Base-by-base conservation (phyloP, 2,329 filamentous ascomycete genomes). In the Ophiostoma tasmaniense region DNA sequence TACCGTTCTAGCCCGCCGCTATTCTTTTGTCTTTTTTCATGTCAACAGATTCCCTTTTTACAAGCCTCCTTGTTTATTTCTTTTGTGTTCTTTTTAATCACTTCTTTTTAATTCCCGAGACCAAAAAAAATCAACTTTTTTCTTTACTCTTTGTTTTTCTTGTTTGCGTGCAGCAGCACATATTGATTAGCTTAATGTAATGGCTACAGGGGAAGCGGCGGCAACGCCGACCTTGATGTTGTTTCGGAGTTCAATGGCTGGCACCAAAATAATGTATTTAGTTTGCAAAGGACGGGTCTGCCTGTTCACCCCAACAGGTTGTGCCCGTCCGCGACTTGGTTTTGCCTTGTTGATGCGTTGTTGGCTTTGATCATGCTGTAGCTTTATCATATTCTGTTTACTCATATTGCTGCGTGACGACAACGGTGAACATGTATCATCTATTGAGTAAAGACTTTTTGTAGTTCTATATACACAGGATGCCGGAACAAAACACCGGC, bases 1-100 rank as follows among this genome's bases (percentile, higher is more conserved):
- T 82, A 82, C 81, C 84, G 82, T 83, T 85, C 81, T 82, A 84
- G 82, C 83, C 82, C 81, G 80, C 82, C 82, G 80, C 80, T 72
- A 64, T 79, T 81, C 78, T 77, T 81, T 79, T 70, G 67, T 71
- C 42, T 67, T 55, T 68, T 77, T 76, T 79, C 77, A 71, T 73
- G 74, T 78, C 78, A 77, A 77, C 76, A 74, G 75, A 75, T 76
- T 77, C 78, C 75, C 77, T 77, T 76, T 76, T 75, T 76, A 67
- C 80, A 70, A 71, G 79, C 81, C 79, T 78, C 81, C 77, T 82
- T 84, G 78, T 69, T 68, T 59, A 70, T 71, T 70, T 70, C 67
- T 77, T 74, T 75, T 74, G 74, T 80, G 75, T 78, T 64, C 61
- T 22, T 77, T 77, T 77, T 81, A 81, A 81, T 82, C 77, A 77